Percentiles rank a stretch among this genome's conserved stretches.
These are phyloP conservation scores for Huntiella abstrusa DNA, from an alignment of 2,329 filamentous ascomycete genomes.

Conservation along the genomic window DNA sequence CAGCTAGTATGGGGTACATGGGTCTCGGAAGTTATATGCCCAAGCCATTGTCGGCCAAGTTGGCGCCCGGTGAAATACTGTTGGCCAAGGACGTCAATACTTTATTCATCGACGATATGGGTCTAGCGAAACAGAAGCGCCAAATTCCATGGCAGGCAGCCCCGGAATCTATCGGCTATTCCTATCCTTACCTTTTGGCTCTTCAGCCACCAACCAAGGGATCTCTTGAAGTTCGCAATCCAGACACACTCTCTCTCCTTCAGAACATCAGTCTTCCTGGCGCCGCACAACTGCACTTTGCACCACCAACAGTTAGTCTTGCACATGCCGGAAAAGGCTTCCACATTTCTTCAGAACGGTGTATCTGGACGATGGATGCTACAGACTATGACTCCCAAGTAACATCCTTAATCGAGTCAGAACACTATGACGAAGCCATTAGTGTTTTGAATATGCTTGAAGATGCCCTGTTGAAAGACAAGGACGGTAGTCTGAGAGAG, in stretches of 20 bases:
- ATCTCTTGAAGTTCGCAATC: constrained; percentile 75
- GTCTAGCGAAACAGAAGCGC: constrained; percentile 61
- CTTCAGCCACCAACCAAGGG: constrained; percentile 71
- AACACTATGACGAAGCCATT: constrained; percentile 74
- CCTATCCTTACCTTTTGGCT: constrained; percentile 85
- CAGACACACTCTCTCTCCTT: constrained; percentile 72
- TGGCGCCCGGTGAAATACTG: constrained; percentile 68
- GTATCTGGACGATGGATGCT: constrained; percentile 90
- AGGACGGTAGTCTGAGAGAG: constrained; percentile 60
- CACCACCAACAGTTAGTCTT: constrained; percentile 81
- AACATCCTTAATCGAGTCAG: constrained; percentile 55
- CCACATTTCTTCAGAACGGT: constrained; percentile 75
- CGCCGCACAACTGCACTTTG: constrained; percentile 73
- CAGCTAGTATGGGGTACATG: constrained; percentile 89
- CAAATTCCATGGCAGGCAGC: constrained; percentile 86
- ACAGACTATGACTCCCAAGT: constrained; percentile 83
- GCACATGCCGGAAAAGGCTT: constrained; percentile 94
- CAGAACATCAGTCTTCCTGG: constrained; percentile 70
- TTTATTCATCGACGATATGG: constrained; percentile 70
- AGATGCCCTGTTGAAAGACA: constrained; percentile 72
- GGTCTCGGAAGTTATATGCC: constrained; percentile 82
- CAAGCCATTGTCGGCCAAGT: constrained; percentile 66
- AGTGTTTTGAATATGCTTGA: constrained; percentile 80
- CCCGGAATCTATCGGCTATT: constrained; percentile 84
- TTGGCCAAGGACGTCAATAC: constrained; percentile 98